phyloP scores from a whole-genome alignment of 371 early-diverging fungal genomes.

The Apophysomyces variabilis region DNA sequence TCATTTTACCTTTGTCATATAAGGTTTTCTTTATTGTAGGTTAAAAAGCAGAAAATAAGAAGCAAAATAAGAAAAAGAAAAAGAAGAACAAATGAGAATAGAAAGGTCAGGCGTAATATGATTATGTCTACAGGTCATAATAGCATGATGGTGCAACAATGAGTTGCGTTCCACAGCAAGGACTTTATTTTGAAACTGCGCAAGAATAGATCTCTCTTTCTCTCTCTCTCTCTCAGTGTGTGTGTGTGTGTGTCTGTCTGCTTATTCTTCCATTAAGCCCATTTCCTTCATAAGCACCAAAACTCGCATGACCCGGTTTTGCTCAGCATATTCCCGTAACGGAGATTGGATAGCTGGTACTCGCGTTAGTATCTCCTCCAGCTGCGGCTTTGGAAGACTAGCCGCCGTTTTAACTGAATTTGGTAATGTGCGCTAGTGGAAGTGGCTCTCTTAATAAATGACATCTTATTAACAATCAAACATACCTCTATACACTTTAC shows the following conservation, averaged over 20 bases:
- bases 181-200: not conserved
- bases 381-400: slow-evolving; percentile 61
- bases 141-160: not conserved
- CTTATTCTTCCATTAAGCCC: slow-evolving; percentile 31
- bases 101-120: no score
- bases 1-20: slow-evolving; percentile 4
- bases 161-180: not conserved
- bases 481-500: slow-evolving; percentile 63
- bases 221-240: no score
- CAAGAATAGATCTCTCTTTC: no score
- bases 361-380: slow-evolving; percentile 58
- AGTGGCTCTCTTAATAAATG: not conserved
- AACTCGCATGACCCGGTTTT: slow-evolving; percentile 28
- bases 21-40: not conserved
- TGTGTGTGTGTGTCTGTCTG: not conserved
- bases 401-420: slow-evolving; percentile 61
- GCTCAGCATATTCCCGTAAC: slow-evolving; percentile 47
- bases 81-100: no score
- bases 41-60: not conserved
- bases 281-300: slow-evolving; percentile 36
- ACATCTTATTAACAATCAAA: not conserved
- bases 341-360: slow-evolving; percentile 56
- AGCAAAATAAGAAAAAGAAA: no score
- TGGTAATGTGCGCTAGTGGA: slow-evolving; percentile 54
- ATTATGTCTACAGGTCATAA: not conserved